These are phyloP conservation scores for Globisporangium nodosum DNA, from an alignment of 352 stramenopile species.

Conservation along the genomic window DNA sequence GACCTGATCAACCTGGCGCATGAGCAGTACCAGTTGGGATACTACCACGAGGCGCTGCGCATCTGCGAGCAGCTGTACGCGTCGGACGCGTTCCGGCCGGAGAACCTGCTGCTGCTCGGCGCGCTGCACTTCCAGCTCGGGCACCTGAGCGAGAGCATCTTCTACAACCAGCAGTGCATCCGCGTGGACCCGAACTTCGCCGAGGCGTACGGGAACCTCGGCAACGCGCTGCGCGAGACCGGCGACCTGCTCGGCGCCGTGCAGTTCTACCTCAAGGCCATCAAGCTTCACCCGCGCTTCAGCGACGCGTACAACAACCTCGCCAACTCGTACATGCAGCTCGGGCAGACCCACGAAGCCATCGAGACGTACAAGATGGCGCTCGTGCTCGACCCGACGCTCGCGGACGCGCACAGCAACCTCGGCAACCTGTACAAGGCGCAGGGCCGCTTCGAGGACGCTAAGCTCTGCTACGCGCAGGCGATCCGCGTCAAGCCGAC, in stretches of 20 bases:
- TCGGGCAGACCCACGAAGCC: slow-evolving; percentile 84
- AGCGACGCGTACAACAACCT: slow-evolving; percentile 92
- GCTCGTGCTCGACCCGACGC: slow-evolving; percentile 77
- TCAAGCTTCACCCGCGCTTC: slow-evolving; percentile 90
- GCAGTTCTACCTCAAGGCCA: slow-evolving; percentile 92
- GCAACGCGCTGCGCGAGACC: slow-evolving; percentile 93
- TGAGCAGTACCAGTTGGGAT: slow-evolving; percentile 83
- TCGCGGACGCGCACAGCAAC: slow-evolving; percentile 93
- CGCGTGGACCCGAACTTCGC: slow-evolving; percentile 89
- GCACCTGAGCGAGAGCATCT: slow-evolving; percentile 90
- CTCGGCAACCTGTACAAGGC: slow-evolving; percentile 93
- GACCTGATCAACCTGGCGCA: slow-evolving; percentile 76
- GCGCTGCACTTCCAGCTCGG: slow-evolving; percentile 92
- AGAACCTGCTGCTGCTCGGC: slow-evolving; percentile 91
- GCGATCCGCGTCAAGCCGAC: slow-evolving; percentile 85
- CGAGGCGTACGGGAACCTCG: slow-evolving; percentile 92
- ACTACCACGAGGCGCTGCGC: slow-evolving; percentile 80
- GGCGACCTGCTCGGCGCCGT: slow-evolving; percentile 86
- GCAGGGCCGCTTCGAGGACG: slow-evolving; percentile 78
- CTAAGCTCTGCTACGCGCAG: slow-evolving; percentile 88
- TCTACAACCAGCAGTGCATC: slow-evolving; percentile 95
- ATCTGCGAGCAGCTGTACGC: slow-evolving; percentile 89
- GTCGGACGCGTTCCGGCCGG: slow-evolving; percentile 77
- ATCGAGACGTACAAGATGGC: slow-evolving; percentile 95
- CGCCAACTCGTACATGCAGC: slow-evolving; percentile 89